These are phyloP conservation scores for Pneumocystis sp. DNA, from an alignment of 1,139 yeast species.

Conservation along the genomic window DNA sequence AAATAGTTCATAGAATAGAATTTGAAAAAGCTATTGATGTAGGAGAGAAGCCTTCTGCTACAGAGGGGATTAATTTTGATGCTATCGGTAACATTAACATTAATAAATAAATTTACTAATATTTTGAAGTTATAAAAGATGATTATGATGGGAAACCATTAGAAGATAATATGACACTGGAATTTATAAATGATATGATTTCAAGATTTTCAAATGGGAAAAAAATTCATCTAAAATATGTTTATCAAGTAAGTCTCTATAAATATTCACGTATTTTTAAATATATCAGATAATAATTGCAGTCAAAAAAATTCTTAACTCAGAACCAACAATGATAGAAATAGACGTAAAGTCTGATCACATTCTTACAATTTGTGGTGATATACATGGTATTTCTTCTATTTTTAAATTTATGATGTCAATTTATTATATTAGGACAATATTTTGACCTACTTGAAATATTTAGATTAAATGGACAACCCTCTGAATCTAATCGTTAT, in stretches of 20 bases:
- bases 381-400: constrained; percentile 42
- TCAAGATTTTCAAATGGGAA: constrained; percentile 58
- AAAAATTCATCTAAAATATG: constrained; percentile 62
- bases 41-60: constrained; percentile 33
- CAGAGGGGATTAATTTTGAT: constrained; percentile 14
- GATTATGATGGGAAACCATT: constrained; percentile 53
- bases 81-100: constrained; percentile 8
- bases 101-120: neutral
- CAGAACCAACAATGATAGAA: constrained; percentile 68
- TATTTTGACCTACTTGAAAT: constrained; percentile 75
- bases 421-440: constrained; percentile 40
- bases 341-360: constrained; percentile 32
- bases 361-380: constrained; percentile 77
- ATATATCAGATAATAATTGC: constrained; percentile 40
- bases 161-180: constrained; percentile 28
- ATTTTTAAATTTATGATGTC: neutral
- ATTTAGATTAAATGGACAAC: constrained; percentile 60
- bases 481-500: constrained; percentile 50
- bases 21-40: constrained; percentile 81
- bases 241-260: constrained; percentile 36
- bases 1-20: constrained; percentile 55
- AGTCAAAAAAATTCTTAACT: constrained; percentile 39
- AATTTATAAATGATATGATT: constrained; percentile 52
- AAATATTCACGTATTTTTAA: neutral
- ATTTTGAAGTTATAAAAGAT: constrained; percentile 30